Percentiles rank a stretch among this genome's conserved stretches.
Conservation (phyloP, 345 rosid genomes). For the Boechera stricta region DNA sequence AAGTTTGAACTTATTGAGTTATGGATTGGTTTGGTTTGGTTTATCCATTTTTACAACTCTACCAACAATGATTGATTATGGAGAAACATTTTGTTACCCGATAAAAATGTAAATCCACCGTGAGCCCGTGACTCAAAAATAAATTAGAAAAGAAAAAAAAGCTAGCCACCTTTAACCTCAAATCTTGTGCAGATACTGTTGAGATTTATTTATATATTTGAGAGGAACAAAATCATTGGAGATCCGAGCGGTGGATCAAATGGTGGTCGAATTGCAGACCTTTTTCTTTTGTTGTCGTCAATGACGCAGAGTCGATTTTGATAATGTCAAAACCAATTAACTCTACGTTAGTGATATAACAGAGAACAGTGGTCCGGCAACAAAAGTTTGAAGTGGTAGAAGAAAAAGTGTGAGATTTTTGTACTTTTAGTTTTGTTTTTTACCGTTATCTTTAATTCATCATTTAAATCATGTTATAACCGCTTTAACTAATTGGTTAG, state of each 20-base stretch:
- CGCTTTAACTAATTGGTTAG: background rate
- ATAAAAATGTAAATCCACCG: background rate
- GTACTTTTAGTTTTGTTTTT: background rate
- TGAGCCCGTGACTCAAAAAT: background rate
- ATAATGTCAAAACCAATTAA: background rate
- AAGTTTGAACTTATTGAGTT: no score
- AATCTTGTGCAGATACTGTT: background rate
- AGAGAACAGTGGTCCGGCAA: background rate
- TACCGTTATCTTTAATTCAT: background rate
- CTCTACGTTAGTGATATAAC: background rate
- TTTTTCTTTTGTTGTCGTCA: background rate
- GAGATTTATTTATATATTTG: background rate
- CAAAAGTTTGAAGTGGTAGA: background rate
- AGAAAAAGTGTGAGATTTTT: background rate
- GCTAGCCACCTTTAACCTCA: background rate
- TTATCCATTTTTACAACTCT: background rate
- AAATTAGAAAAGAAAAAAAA: background rate
- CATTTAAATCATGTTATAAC: background rate
- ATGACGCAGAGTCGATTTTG: background rate
- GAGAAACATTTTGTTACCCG: background rate
- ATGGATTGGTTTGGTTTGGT: no score
- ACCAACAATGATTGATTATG: background rate
- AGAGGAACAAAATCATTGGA: constrained; percentile 9
- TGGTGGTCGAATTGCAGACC: background rate
- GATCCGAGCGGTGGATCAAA: constrained; percentile 16